Conservation (phyloP, 352 stramenopile genomes). For the Sclerospora graminicola region DNA sequence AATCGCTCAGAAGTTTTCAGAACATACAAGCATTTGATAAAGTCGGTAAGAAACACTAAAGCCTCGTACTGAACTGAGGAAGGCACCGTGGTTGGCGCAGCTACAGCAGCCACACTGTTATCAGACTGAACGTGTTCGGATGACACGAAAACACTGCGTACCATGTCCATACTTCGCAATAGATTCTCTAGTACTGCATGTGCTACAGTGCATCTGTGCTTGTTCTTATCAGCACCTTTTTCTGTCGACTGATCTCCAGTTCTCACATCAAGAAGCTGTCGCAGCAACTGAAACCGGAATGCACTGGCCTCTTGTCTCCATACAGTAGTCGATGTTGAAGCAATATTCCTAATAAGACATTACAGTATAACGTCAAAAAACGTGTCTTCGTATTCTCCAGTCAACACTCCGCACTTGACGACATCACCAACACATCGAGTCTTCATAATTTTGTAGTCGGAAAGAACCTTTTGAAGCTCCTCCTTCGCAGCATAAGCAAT, state of each 20-base stretch:
- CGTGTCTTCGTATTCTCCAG: background rate
- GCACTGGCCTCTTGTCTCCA: constrained; percentile 14
- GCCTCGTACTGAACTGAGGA: constrained; percentile 22
- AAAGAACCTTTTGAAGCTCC: constrained; percentile 15
- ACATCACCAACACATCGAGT: constrained; percentile 7
- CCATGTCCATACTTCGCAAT: constrained; percentile 1
- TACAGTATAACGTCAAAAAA: background rate
- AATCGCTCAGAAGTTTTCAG: background rate
- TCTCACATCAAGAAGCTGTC: constrained; percentile 22
- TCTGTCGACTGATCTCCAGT: background rate
- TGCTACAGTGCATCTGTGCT: constrained; percentile 1
- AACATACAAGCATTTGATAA: constrained; percentile 13
- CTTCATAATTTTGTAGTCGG: background rate
- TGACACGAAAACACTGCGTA: constrained; percentile 7
- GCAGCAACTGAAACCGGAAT: constrained; percentile 43
- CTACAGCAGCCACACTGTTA: background rate
- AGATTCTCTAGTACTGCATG: constrained; percentile 9
- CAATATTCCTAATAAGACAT: constrained; percentile 3
- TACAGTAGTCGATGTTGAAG: background rate
- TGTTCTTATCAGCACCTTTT: constrained; percentile 2
- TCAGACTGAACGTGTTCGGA: background rate
- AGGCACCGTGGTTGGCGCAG: background rate
- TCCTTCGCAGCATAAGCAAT: constrained; percentile 35
- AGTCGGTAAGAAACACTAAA: constrained; percentile 23
- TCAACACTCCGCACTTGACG: constrained; percentile 6